Base-by-base conservation (phyloP, 2,329 filamentous ascomycete species). In the Colletotrichum godetiae region DNA sequence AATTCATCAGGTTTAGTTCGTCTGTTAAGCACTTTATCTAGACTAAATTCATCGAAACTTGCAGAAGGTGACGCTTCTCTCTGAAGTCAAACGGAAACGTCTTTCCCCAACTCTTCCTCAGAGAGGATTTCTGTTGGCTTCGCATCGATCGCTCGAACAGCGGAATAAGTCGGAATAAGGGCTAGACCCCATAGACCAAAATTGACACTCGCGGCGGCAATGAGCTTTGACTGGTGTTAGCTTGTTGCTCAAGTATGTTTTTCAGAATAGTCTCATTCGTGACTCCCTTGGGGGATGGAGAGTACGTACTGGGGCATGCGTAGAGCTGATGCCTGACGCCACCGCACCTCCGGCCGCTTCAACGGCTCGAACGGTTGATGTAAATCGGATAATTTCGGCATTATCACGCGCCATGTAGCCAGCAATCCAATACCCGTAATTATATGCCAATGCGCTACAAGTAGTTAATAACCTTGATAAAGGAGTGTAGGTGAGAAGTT, bases 161-260 rank as follows among this genome's bases (percentile, higher is more conserved):
- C 74, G 2, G 74, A 22, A 19, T 73, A 76, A 2, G 68, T 74
- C 5, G 76, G 75, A 12, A 76, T 35, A 15, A 69, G 29, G 10
- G 73, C 73, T 4, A 77, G 8, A 0, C 68, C 73, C 70, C 73
- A 77, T 4, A 76, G 46, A 2, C 68, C 71, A 63, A 76, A 76
- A 13, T 76, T 76, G 24, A 76, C 67, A 5, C 73, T 74, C 4
- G 74, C 58, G 15, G 75, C 68, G 22, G 67, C 67, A 12, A 72
- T 64, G 3, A 76, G 46, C 74, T 76, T 8, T 7, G 11, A 29
- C 12, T 24, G 37, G 15, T 19, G 8, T 15, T n/a, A 46, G 37
- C 53, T 35, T 57, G 49, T 19, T 22, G 59, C 22, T 42, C 37
- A 19, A 62, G 57, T 29, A 7, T 46, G 27, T 49, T 6, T 5